Evolutionary conservation across 306 rosid species (phyloP), one percentile per base, ranked within the genome.

Genomic region (Cicer yamashitae): DNA sequence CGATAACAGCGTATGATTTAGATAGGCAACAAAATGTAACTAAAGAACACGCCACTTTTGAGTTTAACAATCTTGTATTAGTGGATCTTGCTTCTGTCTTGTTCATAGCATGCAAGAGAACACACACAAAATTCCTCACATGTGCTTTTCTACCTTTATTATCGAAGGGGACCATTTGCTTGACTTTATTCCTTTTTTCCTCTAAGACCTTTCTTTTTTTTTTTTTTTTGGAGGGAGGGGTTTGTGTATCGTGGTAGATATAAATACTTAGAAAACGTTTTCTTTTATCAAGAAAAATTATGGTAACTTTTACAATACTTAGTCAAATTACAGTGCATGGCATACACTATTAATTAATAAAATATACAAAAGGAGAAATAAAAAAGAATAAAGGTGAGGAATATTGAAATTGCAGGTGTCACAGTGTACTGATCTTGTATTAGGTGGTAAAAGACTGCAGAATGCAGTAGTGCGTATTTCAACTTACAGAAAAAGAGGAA

Each of bases 321-420:
- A 8, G 22, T 56, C 51, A 45, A 10, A 56, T 41, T 56, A 8
- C 38, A 9, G 10, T 41, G 12, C 30, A 63, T 39, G 3, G 47
- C 50, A 45, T 45, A 2, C 65, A 58, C 40, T 30, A 3, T 60
- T 20, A 20, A 56, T 20, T 7, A 25, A 58, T 50, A 22, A 56
- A 56, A 56, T 56, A 61, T 61, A n/a, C 25, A 22, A 73, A 59
- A 61, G 39, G 34, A 48, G 47, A 8, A 25, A 67, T 22, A 34
- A 41, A 71, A 71, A 51, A 63, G 34, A 47, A 34, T 20, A 75
- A 77, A 69, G 81, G 76, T 10, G 54, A 43, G 53, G 82, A 64
- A 77, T 71, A 86, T 81, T 81, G 89, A 83, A 88, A 86, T 77
- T 69, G 75, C 76, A 83, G 74, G 79, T 30, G 34, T 37, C 67